Evolutionary conservation across 805 yeast genomes (phyloP).

Genomic region (Pichia exigua): DNA sequence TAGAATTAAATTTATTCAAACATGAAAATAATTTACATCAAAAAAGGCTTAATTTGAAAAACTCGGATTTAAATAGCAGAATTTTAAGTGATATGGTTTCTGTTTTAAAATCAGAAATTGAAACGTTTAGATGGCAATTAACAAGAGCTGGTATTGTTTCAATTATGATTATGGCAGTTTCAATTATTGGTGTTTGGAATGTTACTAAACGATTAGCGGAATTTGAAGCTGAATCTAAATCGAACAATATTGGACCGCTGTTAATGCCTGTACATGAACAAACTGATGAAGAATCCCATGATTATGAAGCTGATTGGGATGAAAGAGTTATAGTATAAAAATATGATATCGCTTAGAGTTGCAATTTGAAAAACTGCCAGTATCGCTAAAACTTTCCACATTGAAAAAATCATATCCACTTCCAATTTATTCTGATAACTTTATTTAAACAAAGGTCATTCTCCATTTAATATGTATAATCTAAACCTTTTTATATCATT

Average conservation of each 20-base stretch:
- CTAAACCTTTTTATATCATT: too few species aligned
- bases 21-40: constrained; percentile 75
- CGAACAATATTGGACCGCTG: constrained; percentile 16
- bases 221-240: constrained; percentile 21
- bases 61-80: constrained; percentile 78
- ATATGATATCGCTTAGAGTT: not conserved
- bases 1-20: constrained; percentile 79
- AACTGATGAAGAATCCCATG: constrained; percentile 44
- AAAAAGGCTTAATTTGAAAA: constrained; percentile 54
- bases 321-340: constrained; percentile 22
- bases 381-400: not conserved
- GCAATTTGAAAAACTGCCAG: not conserved
- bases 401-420: too few species aligned
- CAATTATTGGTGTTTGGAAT: constrained; percentile 47
- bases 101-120: constrained; percentile 79
- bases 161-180: constrained; percentile 55
- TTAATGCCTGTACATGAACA: constrained; percentile 40
- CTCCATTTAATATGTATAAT: too few species aligned
- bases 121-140: constrained; percentile 85
- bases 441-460: too few species aligned
- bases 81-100: constrained; percentile 76
- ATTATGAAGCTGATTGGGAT: constrained; percentile 49
- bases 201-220: constrained; percentile 30
- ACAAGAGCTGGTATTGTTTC: constrained; percentile 83
- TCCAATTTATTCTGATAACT: too few species aligned